phyloP scores from a whole-genome alignment of 345 rosid species.

The Crucihimalaya himalaica region DNA sequence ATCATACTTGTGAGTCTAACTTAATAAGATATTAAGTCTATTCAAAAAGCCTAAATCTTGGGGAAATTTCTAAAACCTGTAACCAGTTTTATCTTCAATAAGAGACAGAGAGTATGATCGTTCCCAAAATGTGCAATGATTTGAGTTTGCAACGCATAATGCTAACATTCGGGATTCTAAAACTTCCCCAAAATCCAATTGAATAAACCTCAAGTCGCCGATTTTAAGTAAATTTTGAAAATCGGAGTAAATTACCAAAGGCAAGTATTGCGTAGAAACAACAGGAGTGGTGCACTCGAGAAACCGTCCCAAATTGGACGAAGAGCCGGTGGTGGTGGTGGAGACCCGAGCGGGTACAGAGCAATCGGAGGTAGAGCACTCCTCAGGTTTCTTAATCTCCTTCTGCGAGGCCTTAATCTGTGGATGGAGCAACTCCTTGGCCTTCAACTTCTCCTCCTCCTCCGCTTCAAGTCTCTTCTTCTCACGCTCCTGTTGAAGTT shows the following conservation, averaged over 20 bases:
- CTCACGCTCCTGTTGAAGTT: constrained; percentile 42
- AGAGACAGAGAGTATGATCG: background rate
- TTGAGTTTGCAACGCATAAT: background rate
- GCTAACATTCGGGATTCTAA: background rate
- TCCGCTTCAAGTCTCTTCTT: constrained; percentile 41
- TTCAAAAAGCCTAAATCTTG: background rate
- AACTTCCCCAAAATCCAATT: background rate
- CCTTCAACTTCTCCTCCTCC: constrained; percentile 21
- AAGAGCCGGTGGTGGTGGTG: background rate
- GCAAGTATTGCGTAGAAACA: constrained; percentile 61
- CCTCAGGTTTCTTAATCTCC: constrained; percentile 37
- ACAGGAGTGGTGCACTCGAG: constrained; percentile 72
- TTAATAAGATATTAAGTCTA: background rate
- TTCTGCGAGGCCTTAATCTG: constrained; percentile 17
- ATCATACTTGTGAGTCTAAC: background rate
- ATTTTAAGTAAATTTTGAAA: background rate
- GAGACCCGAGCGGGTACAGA: constrained; percentile 43
- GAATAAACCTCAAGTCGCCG: background rate
- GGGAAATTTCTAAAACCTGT: no score
- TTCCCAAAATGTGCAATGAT: background rate
- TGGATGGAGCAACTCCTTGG: constrained; percentile 17
- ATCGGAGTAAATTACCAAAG: constrained; percentile 52
- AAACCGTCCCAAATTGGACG: constrained; percentile 81
- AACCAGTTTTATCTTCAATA: background rate
- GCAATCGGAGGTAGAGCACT: constrained; percentile 49